phyloP scores from a whole-genome alignment of 2,329 filamentous ascomycete species.

The Stagonosporopsis rhizophila region DNA sequence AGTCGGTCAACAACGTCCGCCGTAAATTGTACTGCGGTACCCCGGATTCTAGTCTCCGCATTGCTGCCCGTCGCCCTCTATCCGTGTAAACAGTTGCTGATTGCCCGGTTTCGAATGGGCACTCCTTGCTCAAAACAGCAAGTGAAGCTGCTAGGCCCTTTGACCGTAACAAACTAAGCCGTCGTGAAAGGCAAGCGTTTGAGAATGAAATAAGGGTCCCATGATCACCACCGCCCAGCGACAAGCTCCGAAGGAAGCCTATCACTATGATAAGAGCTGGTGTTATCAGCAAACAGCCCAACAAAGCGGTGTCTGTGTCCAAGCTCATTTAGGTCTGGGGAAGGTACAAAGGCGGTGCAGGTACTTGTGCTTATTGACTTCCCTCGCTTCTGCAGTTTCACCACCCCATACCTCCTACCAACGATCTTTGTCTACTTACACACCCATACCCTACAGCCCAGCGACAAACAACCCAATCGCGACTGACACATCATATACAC shows the following conservation, averaged over 20 bases:
- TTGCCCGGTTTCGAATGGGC: slow-evolving; percentile 3
- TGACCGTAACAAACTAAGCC: slow-evolving; percentile 3
- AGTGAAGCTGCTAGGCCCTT: not conserved
- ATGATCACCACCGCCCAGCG: slow-evolving; percentile 16
- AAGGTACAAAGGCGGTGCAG: slow-evolving; percentile 16
- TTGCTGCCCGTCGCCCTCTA: slow-evolving; percentile 6
- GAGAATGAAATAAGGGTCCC: slow-evolving; percentile 14
- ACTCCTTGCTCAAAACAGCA: slow-evolving; percentile 4
- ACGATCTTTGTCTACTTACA: slow-evolving; percentile 10
- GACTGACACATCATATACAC: not conserved
- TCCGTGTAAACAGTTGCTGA: slow-evolving; percentile 1
- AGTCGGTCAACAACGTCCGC: slow-evolving; percentile 14
- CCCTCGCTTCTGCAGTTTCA: slow-evolving; percentile 2
- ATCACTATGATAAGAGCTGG: slow-evolving; percentile 35
- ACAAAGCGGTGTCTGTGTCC: slow-evolving; percentile 24
- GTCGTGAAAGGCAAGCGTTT: slow-evolving; percentile 14
- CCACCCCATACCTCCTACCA: not conserved
- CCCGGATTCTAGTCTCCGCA: slow-evolving; percentile 17
- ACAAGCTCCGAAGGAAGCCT: slow-evolving; percentile 34
- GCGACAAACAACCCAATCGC: not conserved
- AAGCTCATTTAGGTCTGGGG: slow-evolving; percentile 7
- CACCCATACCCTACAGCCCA: not conserved
- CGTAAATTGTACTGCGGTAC: slow-evolving; percentile 11
- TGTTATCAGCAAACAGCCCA: slow-evolving; percentile 33
- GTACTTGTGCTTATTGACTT: slow-evolving; percentile 1